phyloP scores from a whole-genome alignment of 768 basidiomycete genomes.

The Coprinellus micaceus region DNA sequence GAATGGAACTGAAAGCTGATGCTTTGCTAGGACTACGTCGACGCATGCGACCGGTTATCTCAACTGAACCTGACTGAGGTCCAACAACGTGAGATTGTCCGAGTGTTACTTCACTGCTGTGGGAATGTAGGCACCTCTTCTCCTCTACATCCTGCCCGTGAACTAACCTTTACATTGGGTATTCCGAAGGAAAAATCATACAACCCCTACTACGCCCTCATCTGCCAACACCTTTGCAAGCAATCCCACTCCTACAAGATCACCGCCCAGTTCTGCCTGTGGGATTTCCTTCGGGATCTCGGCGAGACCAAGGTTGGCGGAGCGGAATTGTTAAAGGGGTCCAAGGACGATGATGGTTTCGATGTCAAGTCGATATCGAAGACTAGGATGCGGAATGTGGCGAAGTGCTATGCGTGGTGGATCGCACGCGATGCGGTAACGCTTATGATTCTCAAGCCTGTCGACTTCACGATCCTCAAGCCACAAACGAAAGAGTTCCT shows the following conservation, averaged over 20 bases:
- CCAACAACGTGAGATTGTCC: constrained; percentile 93
- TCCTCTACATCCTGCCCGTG: constrained; percentile 2
- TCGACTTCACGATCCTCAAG: constrained; percentile 80
- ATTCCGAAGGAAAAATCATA: constrained; percentile 93
- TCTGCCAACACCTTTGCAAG: constrained; percentile 78
- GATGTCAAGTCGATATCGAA: constrained; percentile 53
- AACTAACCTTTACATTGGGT: no score
- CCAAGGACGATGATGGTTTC: constrained; percentile 46
- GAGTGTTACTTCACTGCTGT: constrained; percentile 89
- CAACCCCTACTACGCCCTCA: constrained; percentile 94
- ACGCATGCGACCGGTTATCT: constrained; percentile 87
- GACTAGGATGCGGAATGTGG: constrained; percentile 65
- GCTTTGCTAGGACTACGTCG: constrained; percentile 98
- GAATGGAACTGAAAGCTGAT: no score
- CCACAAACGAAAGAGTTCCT: constrained; percentile 64
- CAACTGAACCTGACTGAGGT: constrained; percentile 81
- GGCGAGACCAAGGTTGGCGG: constrained; percentile 84
- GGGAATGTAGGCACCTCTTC: constrained; percentile 59
- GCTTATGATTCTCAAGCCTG: constrained; percentile 83
- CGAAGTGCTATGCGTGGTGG: constrained; percentile 90
- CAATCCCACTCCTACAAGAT: constrained; percentile 82
- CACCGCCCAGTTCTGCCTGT: constrained; percentile 90
- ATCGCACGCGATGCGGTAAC: constrained; percentile 78
- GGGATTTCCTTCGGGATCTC: constrained; percentile 93
- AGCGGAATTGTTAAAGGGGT: constrained; percentile 66